phyloP scores from a whole-genome alignment of 2,329 filamentous ascomycete genomes.

The Ilyonectria mors-panacis region DNA sequence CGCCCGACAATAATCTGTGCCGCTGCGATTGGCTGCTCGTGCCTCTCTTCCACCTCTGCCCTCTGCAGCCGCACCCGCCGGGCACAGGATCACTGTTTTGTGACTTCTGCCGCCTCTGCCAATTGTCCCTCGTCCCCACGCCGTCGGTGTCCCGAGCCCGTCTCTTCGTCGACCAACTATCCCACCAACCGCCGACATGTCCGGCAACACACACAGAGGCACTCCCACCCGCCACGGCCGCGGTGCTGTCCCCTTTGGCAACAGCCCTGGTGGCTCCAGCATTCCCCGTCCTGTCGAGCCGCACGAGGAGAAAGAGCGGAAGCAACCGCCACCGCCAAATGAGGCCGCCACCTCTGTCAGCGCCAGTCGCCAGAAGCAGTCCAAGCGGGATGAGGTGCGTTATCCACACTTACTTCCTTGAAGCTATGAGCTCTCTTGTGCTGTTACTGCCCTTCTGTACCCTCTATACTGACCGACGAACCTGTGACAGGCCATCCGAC shows the following conservation, averaged over 20 bases:
- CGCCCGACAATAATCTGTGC: conserved; percentile 43
- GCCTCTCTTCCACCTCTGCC: conserved; percentile 32
- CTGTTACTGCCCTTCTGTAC: conserved; percentile 3
- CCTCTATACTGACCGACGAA: conserved; percentile 36
- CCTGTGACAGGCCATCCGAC: conserved; percentile 84
- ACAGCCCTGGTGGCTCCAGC: conserved; percentile 73
- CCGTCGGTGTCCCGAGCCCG: conserved; percentile 34
- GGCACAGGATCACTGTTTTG: conserved; percentile 28
- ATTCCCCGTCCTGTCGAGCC: conserved; percentile 82
- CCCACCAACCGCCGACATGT: conserved; percentile 59
- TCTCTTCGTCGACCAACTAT: conserved; percentile 39
- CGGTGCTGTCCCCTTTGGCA: conserved; percentile 72
- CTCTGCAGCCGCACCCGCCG: conserved; percentile 32
- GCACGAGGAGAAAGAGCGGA: background rate
- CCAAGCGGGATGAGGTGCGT: conserved; percentile 97
- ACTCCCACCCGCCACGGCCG: conserved; percentile 77
- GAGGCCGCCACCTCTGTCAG: conserved; percentile 82
- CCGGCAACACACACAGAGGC: conserved; percentile 76
- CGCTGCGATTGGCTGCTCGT: conserved; percentile 45
- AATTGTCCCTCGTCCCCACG: conserved; percentile 35
- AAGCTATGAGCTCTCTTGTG: conserved; percentile 2
- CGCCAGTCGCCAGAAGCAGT: conserved; percentile 95
- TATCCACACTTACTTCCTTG: conserved; percentile 20
- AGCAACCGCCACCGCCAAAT: conserved; percentile 61
- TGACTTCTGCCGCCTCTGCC: conserved; percentile 32